phyloP scores from a whole-genome alignment of 2,329 filamentous ascomycete genomes.

The Parafenestella ontariensis region DNA sequence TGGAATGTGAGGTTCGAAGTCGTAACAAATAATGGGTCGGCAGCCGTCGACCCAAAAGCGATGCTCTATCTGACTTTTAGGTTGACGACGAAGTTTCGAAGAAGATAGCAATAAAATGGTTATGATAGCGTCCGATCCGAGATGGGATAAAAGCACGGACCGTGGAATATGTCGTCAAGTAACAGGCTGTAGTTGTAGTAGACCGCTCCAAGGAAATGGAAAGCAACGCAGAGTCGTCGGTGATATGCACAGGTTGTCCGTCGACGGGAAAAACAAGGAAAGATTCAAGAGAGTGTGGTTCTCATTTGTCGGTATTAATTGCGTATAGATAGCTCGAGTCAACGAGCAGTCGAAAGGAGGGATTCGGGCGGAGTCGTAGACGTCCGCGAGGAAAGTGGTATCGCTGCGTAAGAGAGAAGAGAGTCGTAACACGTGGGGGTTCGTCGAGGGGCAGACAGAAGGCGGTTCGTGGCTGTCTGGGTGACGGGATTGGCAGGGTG shows the following conservation, averaged over 20 bases:
- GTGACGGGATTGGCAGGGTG: constrained; percentile 38
- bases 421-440: constrained; percentile 50
- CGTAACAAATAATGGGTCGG: constrained; percentile 46
- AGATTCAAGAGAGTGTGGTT: constrained; percentile 52
- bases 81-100: constrained; percentile 34
- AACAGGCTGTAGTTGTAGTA: constrained; percentile 33
- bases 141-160: constrained; percentile 23
- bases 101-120: constrained; percentile 47
- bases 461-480: constrained; percentile 26
- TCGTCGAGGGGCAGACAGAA: constrained; percentile 37
- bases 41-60: constrained; percentile 43
- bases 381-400: constrained; percentile 40
- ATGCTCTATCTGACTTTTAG: constrained; percentile 50
- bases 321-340: constrained; percentile 48
- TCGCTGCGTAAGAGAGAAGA: constrained; percentile 49
- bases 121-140: constrained; percentile 32
- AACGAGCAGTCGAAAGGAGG: constrained; percentile 44
- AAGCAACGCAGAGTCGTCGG: constrained; percentile 44
- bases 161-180: constrained; percentile 39
- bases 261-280: constrained; percentile 50
- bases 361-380: constrained; percentile 34
- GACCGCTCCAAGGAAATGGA: constrained; percentile 36
- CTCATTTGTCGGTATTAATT: constrained; percentile 54
- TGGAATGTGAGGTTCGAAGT: constrained; percentile 31
- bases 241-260: constrained; percentile 51